Evolutionary conservation across 345 rosid genomes (phyloP).

Genomic region (Eucalyptus sideroxylon): DNA sequence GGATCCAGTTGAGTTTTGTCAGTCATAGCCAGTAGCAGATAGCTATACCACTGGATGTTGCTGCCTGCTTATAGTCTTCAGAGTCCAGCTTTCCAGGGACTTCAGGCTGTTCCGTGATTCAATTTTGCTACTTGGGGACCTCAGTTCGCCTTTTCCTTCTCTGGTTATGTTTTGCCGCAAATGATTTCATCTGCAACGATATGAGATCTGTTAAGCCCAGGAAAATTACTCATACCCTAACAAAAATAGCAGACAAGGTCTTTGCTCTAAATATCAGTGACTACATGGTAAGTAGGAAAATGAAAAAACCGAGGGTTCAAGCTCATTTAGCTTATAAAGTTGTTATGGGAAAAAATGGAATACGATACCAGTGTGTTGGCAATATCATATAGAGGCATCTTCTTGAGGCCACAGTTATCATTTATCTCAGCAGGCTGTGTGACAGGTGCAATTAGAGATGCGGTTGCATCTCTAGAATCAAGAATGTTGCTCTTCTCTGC

Average conservation of each 20-base stretch:
- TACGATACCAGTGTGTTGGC: conserved; percentile 48
- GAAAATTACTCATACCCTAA: neutral
- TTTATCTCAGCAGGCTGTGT: conserved; percentile 12
- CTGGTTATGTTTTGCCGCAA: conserved; percentile 15
- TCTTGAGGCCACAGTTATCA: conserved; percentile 23
- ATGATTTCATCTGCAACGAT: conserved; percentile 15
- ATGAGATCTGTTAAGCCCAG: neutral
- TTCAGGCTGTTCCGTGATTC: neutral
- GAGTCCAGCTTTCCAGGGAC: neutral
- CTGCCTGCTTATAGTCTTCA: neutral
- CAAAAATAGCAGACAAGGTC: neutral
- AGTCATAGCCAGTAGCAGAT: neutral
- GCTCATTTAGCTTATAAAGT: neutral
- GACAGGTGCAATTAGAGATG: conserved; percentile 11
- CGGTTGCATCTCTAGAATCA: conserved; percentile 11
- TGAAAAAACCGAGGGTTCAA: neutral
- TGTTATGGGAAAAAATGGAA: neutral
- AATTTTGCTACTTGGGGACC: neutral
- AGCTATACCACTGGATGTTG: neutral
- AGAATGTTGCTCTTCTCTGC: conserved; percentile 4
- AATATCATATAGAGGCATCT: conserved; percentile 68
- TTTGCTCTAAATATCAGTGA: neutral
- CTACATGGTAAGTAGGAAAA: neutral
- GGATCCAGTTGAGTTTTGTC: neutral
- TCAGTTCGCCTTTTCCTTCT: conserved; percentile 8